A percentile compares a stretch with the other conserved stretches of the same genome.
Evolutionary conservation across 2,329 filamentous ascomycete species (phyloP).

Genomic region (Diaporthe eres): DNA sequence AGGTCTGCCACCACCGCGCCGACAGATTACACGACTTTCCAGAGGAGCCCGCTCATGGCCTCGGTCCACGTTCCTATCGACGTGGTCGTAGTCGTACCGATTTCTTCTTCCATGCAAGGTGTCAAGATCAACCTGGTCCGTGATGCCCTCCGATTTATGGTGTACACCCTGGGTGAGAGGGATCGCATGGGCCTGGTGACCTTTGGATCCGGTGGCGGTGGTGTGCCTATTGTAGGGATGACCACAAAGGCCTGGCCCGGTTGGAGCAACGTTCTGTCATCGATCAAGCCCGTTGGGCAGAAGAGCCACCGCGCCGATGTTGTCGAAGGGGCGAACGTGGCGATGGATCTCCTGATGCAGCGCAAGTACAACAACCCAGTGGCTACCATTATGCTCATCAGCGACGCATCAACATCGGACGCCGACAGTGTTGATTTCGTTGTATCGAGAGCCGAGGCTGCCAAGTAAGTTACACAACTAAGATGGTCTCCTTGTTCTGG

Average conservation of each 20-base stretch:
- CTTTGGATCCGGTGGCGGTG: constrained; percentile 93
- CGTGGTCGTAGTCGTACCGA: constrained; percentile 95
- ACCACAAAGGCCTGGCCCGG: constrained; percentile 94
- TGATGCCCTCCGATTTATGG: constrained; percentile 92
- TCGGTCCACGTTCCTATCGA: constrained; percentile 92
- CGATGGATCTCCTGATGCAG: constrained; percentile 99
- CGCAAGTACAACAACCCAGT: constrained; percentile 96
- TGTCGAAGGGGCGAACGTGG: constrained; percentile 96
- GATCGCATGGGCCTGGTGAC: constrained; percentile 98
- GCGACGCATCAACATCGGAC: constrained; percentile 95
- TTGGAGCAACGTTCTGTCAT: constrained; percentile 88
- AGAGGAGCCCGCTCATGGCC: constrained; percentile 62
- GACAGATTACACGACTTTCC: constrained; percentile 89
- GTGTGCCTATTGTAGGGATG: constrained; percentile 97
- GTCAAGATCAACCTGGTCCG: constrained; percentile 96
- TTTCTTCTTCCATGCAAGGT: constrained; percentile 99
- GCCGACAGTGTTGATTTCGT: constrained; percentile 98
- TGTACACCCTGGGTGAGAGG: constrained; percentile 88
- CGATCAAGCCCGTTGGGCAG: constrained; percentile 93
- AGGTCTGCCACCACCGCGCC: constrained; percentile 90
- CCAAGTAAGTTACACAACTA: constrained; percentile 77
- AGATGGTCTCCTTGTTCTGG: neutral
- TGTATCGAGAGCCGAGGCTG: constrained; percentile 94
- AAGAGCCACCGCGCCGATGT: constrained; percentile 98
- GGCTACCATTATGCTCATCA: constrained; percentile 95